Base-by-base conservation (phyloP, 768 basidiomycete species). In the Leccinum aurantiacum region DNA sequence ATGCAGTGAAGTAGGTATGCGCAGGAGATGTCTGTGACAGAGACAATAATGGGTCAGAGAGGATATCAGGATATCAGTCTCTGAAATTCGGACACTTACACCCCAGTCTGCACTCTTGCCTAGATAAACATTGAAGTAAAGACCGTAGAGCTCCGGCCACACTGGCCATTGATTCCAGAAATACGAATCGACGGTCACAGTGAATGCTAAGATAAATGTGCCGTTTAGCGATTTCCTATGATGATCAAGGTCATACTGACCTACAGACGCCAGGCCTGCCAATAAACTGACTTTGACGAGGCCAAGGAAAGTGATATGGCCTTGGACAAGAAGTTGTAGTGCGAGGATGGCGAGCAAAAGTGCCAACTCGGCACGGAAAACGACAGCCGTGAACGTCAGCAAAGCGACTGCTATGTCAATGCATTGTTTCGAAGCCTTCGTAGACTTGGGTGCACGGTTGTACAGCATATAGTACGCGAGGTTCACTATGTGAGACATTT, bases 41-140 rank as follows among this genome's bases (percentile, higher is more conserved):
- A 33, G 24, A 29, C 17, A 27, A 41, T 31, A 31, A 9, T 2
- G 7, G 22, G 35, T 64, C 29, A 67, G 54, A 48, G 25, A 33
- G 31, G 56, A 25, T 19, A 49, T 27, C 24, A 13, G 54, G 35
- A 60, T 24, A 14, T 57, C 17, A n/a, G n/a, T n/a, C n/a, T n/a
- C 19, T 46, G 19, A 0, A 46, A 19, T 0, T 29, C 29, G 56
- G 19, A 24, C 22, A 80, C 90, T 63, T 72, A 96, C 93, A 63
- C 97, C 97, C 97, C 97, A 99, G 19, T 95, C 86, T 0, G 87
- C 76, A 27, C 90, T 88, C 71, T 96, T 94, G 14, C 95, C 94
- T 69, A 93, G 74, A 6, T 88, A 76, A 25, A 98, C 84, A 69
- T 98, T 99, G 78, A 93, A 99, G 63, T 86, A 86, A 11, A 95